Conservation (phyloP, 306 rosid species). For the Amphicarpaea edgeworthii region DNA sequence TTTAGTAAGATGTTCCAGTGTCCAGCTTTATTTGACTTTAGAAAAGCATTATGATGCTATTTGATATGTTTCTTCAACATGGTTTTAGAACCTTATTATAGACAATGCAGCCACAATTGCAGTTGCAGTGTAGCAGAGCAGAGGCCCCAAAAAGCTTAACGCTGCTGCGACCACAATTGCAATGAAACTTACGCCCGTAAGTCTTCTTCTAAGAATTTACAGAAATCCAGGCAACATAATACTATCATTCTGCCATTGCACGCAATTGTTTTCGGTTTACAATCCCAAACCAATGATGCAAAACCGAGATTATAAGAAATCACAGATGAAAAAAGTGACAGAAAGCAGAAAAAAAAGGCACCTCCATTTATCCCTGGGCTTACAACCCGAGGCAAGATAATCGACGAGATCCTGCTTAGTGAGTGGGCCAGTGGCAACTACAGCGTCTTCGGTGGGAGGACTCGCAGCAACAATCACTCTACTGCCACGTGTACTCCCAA, state of each 20-base stretch:
- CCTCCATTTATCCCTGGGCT: conserved; percentile 88
- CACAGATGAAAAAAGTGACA: background rate
- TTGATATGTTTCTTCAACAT: conserved; percentile 17
- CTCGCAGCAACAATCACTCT: conserved; percentile 79
- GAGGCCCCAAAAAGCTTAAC: no score
- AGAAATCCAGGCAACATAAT: no score
- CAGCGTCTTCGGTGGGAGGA: conserved; percentile 93
- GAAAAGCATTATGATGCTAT: background rate
- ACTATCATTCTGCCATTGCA: no score
- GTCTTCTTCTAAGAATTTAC: no score
- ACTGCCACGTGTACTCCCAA: conserved; percentile 47
- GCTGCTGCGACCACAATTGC: no score
- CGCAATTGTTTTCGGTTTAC: no score
- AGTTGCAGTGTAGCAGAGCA: background rate
- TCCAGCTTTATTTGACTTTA: conserved; percentile 12
- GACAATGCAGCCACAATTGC: background rate
- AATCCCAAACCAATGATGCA: no score
- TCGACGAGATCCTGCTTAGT: conserved; percentile 82
- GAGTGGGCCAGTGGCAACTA: conserved; percentile 74
- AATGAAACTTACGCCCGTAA: no score
- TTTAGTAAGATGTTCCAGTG: conserved; percentile 10
- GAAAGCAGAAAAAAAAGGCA: conserved; percentile 13
- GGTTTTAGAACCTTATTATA: no score
- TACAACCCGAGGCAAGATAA: conserved; percentile 86
- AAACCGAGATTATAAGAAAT: background rate